Percentiles rank a stretch among this genome's conserved stretches.
phyloP scores from a whole-genome alignment of 768 basidiomycete genomes.

The Tricholoma hemisulphureum region DNA sequence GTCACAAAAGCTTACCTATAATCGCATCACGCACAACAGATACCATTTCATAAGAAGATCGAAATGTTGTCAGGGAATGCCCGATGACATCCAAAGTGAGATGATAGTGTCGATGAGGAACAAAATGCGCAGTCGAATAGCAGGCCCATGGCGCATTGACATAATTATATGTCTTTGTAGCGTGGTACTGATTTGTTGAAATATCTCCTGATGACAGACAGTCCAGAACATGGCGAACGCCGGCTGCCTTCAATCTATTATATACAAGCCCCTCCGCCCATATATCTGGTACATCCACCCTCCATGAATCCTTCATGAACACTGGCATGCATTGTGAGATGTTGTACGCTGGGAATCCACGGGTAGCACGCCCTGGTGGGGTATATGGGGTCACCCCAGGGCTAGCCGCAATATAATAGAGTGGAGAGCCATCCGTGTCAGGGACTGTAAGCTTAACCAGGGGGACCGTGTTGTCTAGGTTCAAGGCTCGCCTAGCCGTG shows the following conservation, averaged over 20 bases:
- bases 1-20: background rate
- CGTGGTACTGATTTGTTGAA: background rate
- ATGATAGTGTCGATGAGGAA: no score
- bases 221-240: background rate
- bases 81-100: background rate
- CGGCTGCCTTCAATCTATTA: background rate
- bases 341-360: background rate
- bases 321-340: background rate
- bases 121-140: no score
- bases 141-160: background rate
- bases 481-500: no score
- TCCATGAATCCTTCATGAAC: background rate
- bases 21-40: no score
- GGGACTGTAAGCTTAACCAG: no score
- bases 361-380: background rate
- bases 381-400: background rate
- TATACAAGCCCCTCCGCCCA: background rate
- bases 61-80: background rate
- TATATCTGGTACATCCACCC: background rate
- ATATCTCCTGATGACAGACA: background rate
- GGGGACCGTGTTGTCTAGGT: no score
- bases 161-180: background rate
- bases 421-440: no score
- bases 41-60: background rate
- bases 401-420: background rate